Conservation (phyloP, 2,329 filamentous ascomycete genomes). For the Aspergillus neoniger region DNA sequence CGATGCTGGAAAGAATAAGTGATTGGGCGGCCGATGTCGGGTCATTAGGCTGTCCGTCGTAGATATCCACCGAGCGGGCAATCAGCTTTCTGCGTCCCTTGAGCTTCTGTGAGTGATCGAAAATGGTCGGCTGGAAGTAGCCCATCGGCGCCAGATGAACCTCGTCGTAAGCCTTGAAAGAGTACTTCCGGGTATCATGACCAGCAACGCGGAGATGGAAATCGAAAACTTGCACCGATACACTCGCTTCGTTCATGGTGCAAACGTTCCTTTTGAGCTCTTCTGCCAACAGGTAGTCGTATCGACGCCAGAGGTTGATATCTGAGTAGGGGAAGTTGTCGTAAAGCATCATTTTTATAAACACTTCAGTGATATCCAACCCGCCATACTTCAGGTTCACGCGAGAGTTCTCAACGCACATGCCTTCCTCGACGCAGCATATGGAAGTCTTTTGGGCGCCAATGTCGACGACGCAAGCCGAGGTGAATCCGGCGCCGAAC, state of each 20-base stretch:
- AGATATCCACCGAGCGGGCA: constrained; percentile 86
- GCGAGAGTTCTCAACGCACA: constrained; percentile 90
- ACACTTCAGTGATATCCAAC: constrained; percentile 87
- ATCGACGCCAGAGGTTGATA: constrained; percentile 85
- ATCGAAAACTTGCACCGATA: constrained; percentile 83
- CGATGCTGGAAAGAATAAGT: constrained; percentile 59
- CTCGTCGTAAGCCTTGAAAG: constrained; percentile 97
- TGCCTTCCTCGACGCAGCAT: constrained; percentile 93
- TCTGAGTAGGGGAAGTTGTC: constrained; percentile 95
- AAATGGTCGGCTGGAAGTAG: constrained; percentile 85
- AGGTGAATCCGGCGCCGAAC: constrained; percentile 92
- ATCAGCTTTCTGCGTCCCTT: constrained; percentile 77
- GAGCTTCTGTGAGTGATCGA: constrained; percentile 80
- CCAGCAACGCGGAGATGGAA: constrained; percentile 89
- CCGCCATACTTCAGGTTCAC: constrained; percentile 95
- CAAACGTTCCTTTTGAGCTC: constrained; percentile 93
- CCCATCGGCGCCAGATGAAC: constrained; percentile 92
- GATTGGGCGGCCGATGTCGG: constrained; percentile 83
- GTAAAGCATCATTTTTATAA: constrained; percentile 96
- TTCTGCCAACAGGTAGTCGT: constrained; percentile 91
- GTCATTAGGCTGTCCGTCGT: constrained; percentile 90
- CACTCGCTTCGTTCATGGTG: constrained; percentile 85
- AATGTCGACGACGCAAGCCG: constrained; percentile 92
- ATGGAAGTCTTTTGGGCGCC: constrained; percentile 97
- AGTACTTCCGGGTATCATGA: constrained; percentile 87